These are phyloP conservation scores for Rhododendron griersonianum DNA, from an alignment of 148 eudicot species.

Conservation along the genomic window DNA sequence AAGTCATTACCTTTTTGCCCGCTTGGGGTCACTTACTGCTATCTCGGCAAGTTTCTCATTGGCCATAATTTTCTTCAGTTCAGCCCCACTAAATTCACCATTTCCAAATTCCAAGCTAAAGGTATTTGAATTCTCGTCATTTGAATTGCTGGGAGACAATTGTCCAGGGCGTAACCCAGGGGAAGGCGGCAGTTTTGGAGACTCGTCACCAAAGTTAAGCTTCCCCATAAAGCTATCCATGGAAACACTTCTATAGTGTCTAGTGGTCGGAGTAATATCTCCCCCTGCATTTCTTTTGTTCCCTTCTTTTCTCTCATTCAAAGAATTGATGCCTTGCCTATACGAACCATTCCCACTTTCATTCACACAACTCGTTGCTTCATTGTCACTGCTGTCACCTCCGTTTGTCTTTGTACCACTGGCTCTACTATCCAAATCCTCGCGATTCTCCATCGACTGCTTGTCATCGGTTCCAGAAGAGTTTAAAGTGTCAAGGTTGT, in stretches of 20 bases:
- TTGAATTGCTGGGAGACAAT: slow-evolving; percentile 64
- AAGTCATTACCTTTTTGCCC: slow-evolving; percentile 72
- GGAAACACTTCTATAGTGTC: slow-evolving; percentile 82
- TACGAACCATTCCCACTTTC: slow-evolving; percentile 53
- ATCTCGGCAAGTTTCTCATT: slow-evolving; percentile 92
- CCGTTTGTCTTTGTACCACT: slow-evolving; percentile 88
- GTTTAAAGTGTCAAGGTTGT: slow-evolving; percentile 69
- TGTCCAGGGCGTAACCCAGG: slow-evolving; percentile 64
- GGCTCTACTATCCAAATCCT: slow-evolving; percentile 77
- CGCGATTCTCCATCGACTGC: slow-evolving; percentile 57
- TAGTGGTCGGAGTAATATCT: slow-evolving; percentile 59
- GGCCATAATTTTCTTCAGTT: slow-evolving; percentile 89
- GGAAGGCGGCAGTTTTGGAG: slow-evolving; percentile 65
- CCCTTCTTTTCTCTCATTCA: slow-evolving; percentile 37
- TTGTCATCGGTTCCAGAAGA: slow-evolving; percentile 78
- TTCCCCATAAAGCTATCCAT: slow-evolving; percentile 94
- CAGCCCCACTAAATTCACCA: slow-evolving; percentile 85
- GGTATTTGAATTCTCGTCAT: slow-evolving; percentile 39
- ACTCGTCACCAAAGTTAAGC: slow-evolving; percentile 64
- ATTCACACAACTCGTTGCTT: slow-evolving; percentile 75
- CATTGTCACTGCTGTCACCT: slow-evolving; percentile 86
- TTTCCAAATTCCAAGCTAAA: slow-evolving; percentile 84
- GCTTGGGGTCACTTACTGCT: slow-evolving; percentile 81
- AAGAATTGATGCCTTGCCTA: slow-evolving; percentile 13
- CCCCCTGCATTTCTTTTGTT: slow-evolving; percentile 61